Base-by-base conservation (phyloP, 768 basidiomycete species). In the Boletus sensibilis region DNA sequence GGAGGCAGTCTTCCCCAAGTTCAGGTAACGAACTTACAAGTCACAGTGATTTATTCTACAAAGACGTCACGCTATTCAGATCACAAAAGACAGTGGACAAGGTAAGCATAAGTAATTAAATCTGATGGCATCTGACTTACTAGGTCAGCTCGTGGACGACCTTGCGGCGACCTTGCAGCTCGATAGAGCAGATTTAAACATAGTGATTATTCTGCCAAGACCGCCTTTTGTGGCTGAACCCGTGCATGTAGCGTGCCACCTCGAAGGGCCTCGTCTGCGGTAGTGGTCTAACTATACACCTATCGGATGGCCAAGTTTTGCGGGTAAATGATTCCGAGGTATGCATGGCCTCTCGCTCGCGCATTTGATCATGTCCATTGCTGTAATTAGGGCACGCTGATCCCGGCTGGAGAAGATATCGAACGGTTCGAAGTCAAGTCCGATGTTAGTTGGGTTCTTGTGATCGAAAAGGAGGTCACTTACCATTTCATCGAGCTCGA, bases 401-500 rank as follows among this genome's bases (percentile, higher is more conserved):
- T 96, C 53, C 94, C 94, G 3, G 78, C 81, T 1, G 80, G 82
- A 37, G 91, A 92, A 64, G 83, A 87, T 45, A 87, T 98, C 43
- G 70, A 76, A 16, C 75, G 77, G 0, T 82, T 94, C 53, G 75
- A 78, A n/a, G 63, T 88, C 4, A 68, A 77, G n/a, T 73, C 77
- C 11, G 68, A 78, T 39, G 64, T 92, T 13, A 60, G 78, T 1
- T 98, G 92, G 91, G 81, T 98, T 7, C 76, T 98, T 16, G 76
- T 98, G 5, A 79, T 98, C 18, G 97, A 99, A 74, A 99, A 99
- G 75, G 97, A 99, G 75, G 96, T 88, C 33, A 47, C 74, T 59
- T 7, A 7, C 27, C 12, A 7, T 50, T 34, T 21, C 23, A 35
- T 42, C 21, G 6, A 7, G 23, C 23, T 34, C 23, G 20, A 47